Conservation (phyloP, 106 monocot species). For the Dendrobium huoshanense region DNA sequence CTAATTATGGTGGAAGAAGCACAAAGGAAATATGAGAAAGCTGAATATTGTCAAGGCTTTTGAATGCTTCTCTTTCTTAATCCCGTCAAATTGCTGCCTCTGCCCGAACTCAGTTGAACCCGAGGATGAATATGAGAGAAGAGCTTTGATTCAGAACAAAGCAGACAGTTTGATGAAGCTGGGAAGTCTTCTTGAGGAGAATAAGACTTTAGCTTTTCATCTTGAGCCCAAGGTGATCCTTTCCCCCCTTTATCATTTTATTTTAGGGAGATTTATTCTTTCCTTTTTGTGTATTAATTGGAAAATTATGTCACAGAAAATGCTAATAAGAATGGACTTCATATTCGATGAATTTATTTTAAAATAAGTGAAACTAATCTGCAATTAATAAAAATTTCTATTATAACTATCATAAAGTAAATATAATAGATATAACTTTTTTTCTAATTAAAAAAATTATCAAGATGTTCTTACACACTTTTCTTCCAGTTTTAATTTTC, state of each 20-base stretch:
- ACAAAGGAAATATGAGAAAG: background rate
- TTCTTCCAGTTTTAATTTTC: background rate
- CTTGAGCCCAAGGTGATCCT: conserved; percentile 1
- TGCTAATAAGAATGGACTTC: no score
- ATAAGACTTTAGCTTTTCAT: conserved; percentile 1
- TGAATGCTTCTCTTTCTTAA: background rate
- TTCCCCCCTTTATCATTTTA: no score
- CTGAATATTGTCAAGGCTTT: background rate
- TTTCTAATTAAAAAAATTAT: no score
- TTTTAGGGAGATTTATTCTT: no score
- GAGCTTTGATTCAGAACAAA: conserved; percentile 1
- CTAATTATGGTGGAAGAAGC: background rate
- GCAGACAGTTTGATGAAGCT: background rate
- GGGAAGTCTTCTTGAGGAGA: background rate
- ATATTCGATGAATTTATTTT: no score
- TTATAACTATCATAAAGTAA: no score
- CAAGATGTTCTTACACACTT: background rate
- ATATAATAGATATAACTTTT: no score
- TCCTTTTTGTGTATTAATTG: no score
- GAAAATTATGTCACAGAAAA: no score
- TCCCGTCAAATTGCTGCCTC: background rate
- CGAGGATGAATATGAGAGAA: conserved; percentile 5
- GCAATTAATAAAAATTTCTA: no score
- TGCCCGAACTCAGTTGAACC: conserved; percentile 1
- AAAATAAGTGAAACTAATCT: no score